These are phyloP conservation scores for Rauvolfia tetraphylla DNA, from an alignment of 257 asterid genomes.

Conservation along the genomic window DNA sequence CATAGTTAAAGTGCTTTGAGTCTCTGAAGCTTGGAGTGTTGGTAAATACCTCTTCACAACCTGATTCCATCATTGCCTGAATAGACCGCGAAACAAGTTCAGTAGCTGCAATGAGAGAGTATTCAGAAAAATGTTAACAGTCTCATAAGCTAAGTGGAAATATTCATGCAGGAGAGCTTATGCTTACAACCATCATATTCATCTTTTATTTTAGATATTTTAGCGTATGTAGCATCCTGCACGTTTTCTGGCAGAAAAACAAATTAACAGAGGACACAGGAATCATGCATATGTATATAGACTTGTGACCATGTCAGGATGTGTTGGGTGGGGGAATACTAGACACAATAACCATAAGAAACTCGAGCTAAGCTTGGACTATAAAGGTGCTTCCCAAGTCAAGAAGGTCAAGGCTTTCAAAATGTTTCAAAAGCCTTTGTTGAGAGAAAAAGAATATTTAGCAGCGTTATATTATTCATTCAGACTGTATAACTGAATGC, in stretches of 20 bases:
- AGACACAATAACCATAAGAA: neutral
- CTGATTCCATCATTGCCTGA: constrained; percentile 81
- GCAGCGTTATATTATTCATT: neutral
- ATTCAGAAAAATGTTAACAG: neutral
- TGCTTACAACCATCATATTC: neutral
- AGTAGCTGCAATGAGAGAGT: neutral
- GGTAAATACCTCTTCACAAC: constrained; percentile 81
- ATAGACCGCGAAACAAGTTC: constrained; percentile 49
- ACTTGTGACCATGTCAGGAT: neutral
- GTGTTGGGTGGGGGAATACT: neutral
- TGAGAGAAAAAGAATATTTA: neutral
- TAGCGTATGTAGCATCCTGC: neutral
- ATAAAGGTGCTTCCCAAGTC: neutral
- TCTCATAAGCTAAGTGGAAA: neutral
- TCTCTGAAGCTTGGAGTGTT: neutral
- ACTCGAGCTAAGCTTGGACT: neutral
- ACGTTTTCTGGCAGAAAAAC: neutral
- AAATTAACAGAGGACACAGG: neutral
- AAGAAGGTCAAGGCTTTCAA: neutral
- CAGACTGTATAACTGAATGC: neutral
- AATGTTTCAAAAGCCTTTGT: neutral
- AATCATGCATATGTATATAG: neutral
- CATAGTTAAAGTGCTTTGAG: neutral
- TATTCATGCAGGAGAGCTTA: neutral
- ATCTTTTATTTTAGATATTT: neutral